These are phyloP conservation scores for Arabidopsis lyrata DNA, from an alignment of 441 rosid species.

Conservation along the genomic window DNA sequence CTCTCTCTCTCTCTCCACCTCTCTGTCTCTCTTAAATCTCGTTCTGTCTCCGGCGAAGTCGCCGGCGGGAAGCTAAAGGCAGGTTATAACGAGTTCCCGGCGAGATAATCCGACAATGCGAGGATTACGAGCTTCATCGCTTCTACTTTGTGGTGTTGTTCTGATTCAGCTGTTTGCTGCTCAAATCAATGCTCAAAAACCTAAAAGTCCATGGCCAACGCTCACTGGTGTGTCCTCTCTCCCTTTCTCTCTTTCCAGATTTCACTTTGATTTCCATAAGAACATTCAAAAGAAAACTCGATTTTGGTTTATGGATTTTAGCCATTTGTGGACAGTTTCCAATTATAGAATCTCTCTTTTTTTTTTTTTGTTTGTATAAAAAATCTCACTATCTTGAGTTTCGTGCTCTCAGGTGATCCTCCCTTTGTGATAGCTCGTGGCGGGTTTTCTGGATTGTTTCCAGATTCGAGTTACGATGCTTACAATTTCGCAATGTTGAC, in stretches of 20 bases:
- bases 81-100: slow-evolving; percentile 27
- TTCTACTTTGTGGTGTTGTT: slow-evolving; percentile 44
- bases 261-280: not conserved
- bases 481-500: slow-evolving; percentile 49
- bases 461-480: slow-evolving; percentile 67
- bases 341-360: not conserved
- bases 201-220: slow-evolving; percentile 63
- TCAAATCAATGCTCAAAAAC: slow-evolving; percentile 68
- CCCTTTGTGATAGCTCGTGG: slow-evolving; percentile 84
- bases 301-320: not conserved
- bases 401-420: slow-evolving; percentile 52
- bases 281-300: not conserved
- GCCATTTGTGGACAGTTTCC: not conserved
- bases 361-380: not conserved
- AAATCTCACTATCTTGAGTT: not conserved
- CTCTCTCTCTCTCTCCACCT: slow-evolving; percentile 1
- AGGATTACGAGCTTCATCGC: slow-evolving; percentile 43
- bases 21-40: slow-evolving; percentile 25
- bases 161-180: slow-evolving; percentile 50
- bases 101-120: slow-evolving; percentile 55
- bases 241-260: slow-evolving; percentile 1
- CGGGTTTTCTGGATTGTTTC: slow-evolving; percentile 87
- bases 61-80: slow-evolving; percentile 13
- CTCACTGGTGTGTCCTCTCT: slow-evolving; percentile 54
- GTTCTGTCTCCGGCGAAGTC: slow-evolving; percentile 32